Evolutionary conservation across 2,329 filamentous ascomycete genomes (phyloP), one percentile per base, ranked within the genome.

Genomic region (Myriangium duriaei): DNA sequence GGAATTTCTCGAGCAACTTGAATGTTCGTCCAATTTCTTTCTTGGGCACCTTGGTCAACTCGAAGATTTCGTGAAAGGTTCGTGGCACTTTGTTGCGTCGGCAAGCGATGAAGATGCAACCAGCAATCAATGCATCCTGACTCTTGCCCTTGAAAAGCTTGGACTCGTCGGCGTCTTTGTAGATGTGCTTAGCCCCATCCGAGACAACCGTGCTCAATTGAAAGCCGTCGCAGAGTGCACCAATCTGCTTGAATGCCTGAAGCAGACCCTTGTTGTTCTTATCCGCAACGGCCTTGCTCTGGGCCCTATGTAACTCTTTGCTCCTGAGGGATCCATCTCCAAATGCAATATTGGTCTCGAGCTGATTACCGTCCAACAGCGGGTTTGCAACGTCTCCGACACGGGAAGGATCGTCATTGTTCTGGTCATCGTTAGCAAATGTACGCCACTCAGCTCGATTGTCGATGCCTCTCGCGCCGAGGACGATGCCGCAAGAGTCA

Each of bases 401-500:
- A 85, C 91, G 91, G 42, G 86, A 95, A 4, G 92, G 91, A 49
- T 98, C 91, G 51, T 96, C 92, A 54, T 83, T 87, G 53, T 84
- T 85, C 59, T 94, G 85, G 57, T 98, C 92, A 55, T 98, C 91
- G 57, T 96, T 96, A 56, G 87, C 86, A 64, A 98, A 98, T 1
- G 91, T 98, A 57, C 91, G 84, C 91, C 91, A 98, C 65, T 98
- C 91, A 33, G 86, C 94, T 45, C 92, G 81, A 44, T 84, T 92
- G 57, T 98, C 92, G 54, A 98, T 87, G 57, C 91, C 86, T 48
- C 85, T 81, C 53, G 88, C 82, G 43, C 82, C 81, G 18, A 98
- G 73, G 4, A 98, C 91, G 21, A 95, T 70, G 26, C 91, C 91
- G 53, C 91, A 98, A 44, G 81, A 85, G 42, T 74, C 81, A 57